A percentile compares a stretch with the other conserved stretches of the same genome.
phyloP scores from a whole-genome alignment of 495 filamentous ascomycete species.

The Trypethelium eluteriae region DNA sequence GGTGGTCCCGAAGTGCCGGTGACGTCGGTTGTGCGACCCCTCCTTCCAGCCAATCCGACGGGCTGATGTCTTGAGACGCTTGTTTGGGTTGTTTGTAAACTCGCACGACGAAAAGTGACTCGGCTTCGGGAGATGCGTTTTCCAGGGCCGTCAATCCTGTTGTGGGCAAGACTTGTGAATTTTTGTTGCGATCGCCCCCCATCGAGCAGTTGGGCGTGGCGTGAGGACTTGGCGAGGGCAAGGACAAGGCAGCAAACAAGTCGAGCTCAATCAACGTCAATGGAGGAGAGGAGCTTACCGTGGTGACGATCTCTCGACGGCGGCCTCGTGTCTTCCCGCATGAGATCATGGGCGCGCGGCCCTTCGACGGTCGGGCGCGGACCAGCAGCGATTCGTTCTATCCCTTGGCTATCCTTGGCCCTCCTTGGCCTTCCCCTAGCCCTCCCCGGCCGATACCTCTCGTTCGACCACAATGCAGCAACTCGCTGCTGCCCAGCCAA shows the following conservation, averaged over 20 bases:
- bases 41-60: neutral
- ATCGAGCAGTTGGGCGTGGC: neutral
- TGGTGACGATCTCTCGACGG: too few relatives aligned
- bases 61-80: too few relatives aligned
- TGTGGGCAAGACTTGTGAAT: neutral
- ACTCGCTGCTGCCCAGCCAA: constrained; percentile 1
- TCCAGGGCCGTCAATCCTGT: neutral
- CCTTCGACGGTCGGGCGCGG: neutral
- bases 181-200: constrained; percentile 2
- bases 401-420: neutral
- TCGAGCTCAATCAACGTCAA: neutral
- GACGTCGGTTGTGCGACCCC: neutral
- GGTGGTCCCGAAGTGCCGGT: neutral
- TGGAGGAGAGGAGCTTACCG: too few relatives aligned
- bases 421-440: neutral
- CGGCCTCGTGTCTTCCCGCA: constrained; percentile 4
- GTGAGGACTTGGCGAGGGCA: neutral
- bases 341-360: constrained; percentile 7
- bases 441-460: neutral
- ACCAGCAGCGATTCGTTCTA: neutral
- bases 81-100: neutral
- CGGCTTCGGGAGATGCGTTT: neutral
- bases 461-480: neutral
- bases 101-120: neutral
- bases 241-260: neutral